These are phyloP conservation scores for Trematosphaeria pertusa DNA, from an alignment of 2,329 filamentous ascomycete species.

Conservation along the genomic window DNA sequence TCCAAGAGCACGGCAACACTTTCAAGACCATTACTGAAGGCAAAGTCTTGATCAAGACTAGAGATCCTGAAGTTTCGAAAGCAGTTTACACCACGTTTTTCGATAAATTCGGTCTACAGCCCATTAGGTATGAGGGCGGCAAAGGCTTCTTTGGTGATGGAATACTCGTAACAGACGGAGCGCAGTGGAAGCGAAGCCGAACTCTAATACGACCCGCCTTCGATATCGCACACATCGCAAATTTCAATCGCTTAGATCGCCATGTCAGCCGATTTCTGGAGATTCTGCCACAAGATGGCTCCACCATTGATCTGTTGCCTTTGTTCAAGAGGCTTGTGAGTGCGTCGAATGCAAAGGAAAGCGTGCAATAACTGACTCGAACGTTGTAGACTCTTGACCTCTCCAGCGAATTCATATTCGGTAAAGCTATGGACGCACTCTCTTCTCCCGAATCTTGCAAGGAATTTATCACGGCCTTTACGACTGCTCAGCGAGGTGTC, in stretches of 20 bases:
- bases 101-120: conserved; percentile 14
- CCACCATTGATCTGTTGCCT: conserved; percentile 13
- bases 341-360: not conserved
- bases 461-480: conserved; percentile 17
- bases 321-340: conserved; percentile 18
- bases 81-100: conserved; percentile 14
- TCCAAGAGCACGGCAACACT: conserved; percentile 14
- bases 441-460: not conserved
- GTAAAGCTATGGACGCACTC: conserved; percentile 12
- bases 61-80: conserved; percentile 19
- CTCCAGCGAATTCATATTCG: conserved; percentile 19
- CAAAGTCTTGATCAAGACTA: conserved; percentile 10
- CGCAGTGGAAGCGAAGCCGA: conserved; percentile 11
- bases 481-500: conserved; percentile 6
- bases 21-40: conserved; percentile 12
- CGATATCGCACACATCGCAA: conserved; percentile 14
- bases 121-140: conserved; percentile 7
- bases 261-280: conserved; percentile 15
- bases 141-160: conserved; percentile 18
- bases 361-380: not conserved
- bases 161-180: conserved; percentile 15
- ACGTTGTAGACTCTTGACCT: conserved; percentile 13
- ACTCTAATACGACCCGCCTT: conserved; percentile 12
- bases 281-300: conserved; percentile 14
- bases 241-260: conserved; percentile 8